Conservation (phyloP, 257 asterid species). For the Euphrasia confusa region DNA sequence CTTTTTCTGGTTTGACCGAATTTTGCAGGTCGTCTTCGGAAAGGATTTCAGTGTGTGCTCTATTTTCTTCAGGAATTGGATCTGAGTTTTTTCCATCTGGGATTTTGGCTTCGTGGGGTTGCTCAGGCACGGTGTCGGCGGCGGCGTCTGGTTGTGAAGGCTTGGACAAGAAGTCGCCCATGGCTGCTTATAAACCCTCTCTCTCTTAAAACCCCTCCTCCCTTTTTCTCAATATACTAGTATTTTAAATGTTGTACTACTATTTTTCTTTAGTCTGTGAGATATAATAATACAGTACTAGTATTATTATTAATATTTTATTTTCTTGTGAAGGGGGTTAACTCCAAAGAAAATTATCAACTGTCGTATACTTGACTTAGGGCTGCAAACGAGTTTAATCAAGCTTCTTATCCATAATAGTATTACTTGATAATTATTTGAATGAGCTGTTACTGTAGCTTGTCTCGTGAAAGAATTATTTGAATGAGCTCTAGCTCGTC, state of each 20-base stretch:
- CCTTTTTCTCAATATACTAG: background rate
- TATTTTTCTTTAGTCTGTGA: no score
- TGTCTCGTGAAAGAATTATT: no score
- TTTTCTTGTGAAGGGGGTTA: background rate
- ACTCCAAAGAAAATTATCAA: no score
- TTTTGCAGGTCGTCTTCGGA: slow-evolving; percentile 1
- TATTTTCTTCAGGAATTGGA: slow-evolving; percentile 22
- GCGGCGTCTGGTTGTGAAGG: slow-evolving; percentile 32
- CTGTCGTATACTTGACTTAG: no score
- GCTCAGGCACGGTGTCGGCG: slow-evolving; percentile 21
- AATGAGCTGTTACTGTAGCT: no score
- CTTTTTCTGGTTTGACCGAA: slow-evolving; percentile 8
- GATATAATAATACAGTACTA: no score
- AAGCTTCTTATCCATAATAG: no score
- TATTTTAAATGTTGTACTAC: background rate
- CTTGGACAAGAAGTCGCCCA: slow-evolving; percentile 34
- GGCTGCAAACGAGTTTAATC: no score
- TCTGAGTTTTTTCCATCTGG: slow-evolving; percentile 16
- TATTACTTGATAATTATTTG: no score
- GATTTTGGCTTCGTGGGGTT: slow-evolving; percentile 21
- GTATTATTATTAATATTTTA: no score
- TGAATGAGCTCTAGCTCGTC: no score
- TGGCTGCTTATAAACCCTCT: slow-evolving; percentile 44
- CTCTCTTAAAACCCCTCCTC: slow-evolving; percentile 43
- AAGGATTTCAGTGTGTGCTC: slow-evolving; percentile 1